Conservation (phyloP, 2,329 filamentous ascomycete genomes). For the Pyrenophora tritici-repentis region DNA sequence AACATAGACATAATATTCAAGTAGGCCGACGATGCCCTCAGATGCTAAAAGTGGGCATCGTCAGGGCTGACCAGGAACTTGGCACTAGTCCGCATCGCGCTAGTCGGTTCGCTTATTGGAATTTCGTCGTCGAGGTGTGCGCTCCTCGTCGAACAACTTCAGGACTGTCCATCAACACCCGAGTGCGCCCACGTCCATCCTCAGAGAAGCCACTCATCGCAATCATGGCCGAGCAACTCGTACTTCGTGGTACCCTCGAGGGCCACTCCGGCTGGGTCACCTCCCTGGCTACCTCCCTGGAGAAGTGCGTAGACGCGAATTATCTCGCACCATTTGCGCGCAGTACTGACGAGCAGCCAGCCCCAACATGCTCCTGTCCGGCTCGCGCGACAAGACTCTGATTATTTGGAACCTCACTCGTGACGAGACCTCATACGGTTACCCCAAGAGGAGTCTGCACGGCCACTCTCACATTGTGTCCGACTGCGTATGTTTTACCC, state of each 20-base stretch:
- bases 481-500: constrained; percentile 82
- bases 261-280: constrained; percentile 99
- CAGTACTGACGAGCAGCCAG: constrained; percentile 54
- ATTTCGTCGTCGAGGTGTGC: constrained; percentile 16
- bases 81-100: constrained; percentile 1
- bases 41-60: neutral
- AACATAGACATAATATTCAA: no score
- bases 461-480: constrained; percentile 99
- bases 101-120: constrained; percentile 13
- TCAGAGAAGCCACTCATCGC: constrained; percentile 44
- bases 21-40: no score
- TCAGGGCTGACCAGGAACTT: neutral
- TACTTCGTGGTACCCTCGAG: constrained; percentile 96
- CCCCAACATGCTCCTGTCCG: constrained; percentile 99
- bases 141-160: constrained; percentile 25
- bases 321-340: constrained; percentile 9
- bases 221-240: constrained; percentile 88
- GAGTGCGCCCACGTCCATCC: constrained; percentile 40
- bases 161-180: constrained; percentile 31
- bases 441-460: constrained; percentile 98
- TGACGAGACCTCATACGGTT: constrained; percentile 96
- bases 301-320: constrained; percentile 69
- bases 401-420: constrained; percentile 99
- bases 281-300: constrained; percentile 95
- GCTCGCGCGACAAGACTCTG: constrained; percentile 95